Evolutionary conservation across 2,329 filamentous ascomycete genomes (phyloP).

Genomic region (Remersonia thermophila): DNA sequence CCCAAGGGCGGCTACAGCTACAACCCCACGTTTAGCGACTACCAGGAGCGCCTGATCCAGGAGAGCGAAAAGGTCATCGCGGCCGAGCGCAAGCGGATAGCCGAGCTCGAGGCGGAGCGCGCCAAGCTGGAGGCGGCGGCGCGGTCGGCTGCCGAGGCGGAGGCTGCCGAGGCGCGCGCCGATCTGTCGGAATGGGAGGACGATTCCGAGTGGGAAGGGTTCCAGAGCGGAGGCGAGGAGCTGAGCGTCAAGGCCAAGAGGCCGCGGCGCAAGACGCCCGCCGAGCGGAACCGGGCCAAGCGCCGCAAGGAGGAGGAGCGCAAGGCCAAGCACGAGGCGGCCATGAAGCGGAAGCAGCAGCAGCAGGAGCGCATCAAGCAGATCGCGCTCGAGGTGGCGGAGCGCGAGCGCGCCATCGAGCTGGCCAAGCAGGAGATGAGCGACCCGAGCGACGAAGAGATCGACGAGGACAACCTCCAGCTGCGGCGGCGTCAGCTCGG

Average conservation of each 20-base stretch:
- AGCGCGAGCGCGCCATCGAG: conserved; percentile 40
- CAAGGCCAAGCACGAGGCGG: conserved; percentile 59
- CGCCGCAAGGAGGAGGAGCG: conserved; percentile 79
- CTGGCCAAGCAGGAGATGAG: conserved; percentile 30
- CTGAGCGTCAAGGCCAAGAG: conserved; percentile 54
- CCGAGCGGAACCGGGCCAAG: conserved; percentile 79
- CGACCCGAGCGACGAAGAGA: conserved; percentile 39
- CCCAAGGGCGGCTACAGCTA: conserved; percentile 81
- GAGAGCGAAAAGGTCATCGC: conserved; percentile 72
- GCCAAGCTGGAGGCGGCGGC: conserved; percentile 56
- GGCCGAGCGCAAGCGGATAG: conserved; percentile 62
- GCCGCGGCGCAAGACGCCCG: conserved; percentile 71
- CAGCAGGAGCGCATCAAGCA: conserved; percentile 62
- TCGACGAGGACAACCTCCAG: conserved; percentile 42
- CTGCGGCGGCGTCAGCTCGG: conserved; percentile 64
- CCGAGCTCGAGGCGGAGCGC: conserved; percentile 52
- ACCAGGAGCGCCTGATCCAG: conserved; percentile 59
- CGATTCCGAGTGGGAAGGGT: conserved; percentile 83
- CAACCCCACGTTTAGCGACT: conserved; percentile 81
- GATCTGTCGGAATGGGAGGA: conserved; percentile 64
- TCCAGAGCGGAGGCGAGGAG: conserved; percentile 71
- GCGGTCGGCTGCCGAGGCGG: conserved; percentile 58
- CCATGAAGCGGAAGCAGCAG: conserved; percentile 58
- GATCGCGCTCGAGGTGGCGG: conserved; percentile 50
- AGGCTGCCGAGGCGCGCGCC: conserved; percentile 56